Base-by-base conservation (phyloP, 805 yeast species). In the Candida nitratophila region DNA sequence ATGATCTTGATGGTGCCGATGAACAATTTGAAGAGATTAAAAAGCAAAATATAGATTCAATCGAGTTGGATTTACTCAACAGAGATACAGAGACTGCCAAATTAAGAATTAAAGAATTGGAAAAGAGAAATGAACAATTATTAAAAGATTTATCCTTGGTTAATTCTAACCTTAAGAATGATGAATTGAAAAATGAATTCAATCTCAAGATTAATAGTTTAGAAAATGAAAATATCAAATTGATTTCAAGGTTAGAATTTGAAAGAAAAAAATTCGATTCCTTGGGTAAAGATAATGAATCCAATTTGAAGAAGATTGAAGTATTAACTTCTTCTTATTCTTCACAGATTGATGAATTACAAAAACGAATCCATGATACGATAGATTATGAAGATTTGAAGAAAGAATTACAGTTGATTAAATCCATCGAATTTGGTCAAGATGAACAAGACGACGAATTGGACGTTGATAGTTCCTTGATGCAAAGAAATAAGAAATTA, bases 351-450 rank as follows among this genome's bases (percentile, higher is more conserved):
- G 68, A 66, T 10, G 57, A 60, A 4, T 65, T 85, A 50, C 76
- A 75, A 53, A 64, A 65, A 22, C 74, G 76, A 44, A 56, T 83
- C 37, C 65, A 66, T 3, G 60, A 67, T 29, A 76, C 79, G 42
- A 64, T 72, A 2, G 96, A 89, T 57, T 89, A 90, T 61, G 89
- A 85, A 42, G 89, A 86, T 48, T 59, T 89, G 40, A 88, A 87
- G 59, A 75, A 77, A 41, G 96, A 90, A 55, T 67, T 90, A 50
- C 75, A 73, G 17, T 75, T 88, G 22, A 60, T 89, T 47, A 79
- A 83, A 57, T 81, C 82, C 49, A 81, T 88, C 33, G 87, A 86
- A 54, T 84, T 88, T 63, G 90, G 90, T 3, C 62, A 47, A 10
- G 60, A 62, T 6, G 66, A 59, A 20, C 63, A 55, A 15, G 63